These are phyloP conservation scores for Alternaria arbusti DNA, from an alignment of 2,329 filamentous ascomycete genomes.

Conservation along the genomic window DNA sequence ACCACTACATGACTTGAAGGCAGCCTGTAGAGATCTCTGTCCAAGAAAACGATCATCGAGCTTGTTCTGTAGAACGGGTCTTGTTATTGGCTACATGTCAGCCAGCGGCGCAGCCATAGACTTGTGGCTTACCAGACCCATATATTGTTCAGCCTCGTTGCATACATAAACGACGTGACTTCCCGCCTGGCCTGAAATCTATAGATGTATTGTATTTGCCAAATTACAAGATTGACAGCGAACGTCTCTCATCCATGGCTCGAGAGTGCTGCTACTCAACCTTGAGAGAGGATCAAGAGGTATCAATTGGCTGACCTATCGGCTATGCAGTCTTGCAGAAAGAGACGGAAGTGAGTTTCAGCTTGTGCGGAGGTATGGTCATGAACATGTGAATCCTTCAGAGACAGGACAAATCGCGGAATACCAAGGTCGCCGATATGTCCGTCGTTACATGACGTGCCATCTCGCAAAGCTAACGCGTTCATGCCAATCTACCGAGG, in stretches of 20 bases:
- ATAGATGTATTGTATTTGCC: background rate
- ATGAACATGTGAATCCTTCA: background rate
- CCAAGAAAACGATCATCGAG: background rate
- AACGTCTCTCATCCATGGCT: background rate
- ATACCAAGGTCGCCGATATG: background rate
- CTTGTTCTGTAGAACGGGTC: background rate
- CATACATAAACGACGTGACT: background rate
- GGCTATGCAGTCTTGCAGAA: background rate
- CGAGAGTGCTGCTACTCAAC: background rate
- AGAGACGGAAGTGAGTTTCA: background rate
- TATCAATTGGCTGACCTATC: background rate
- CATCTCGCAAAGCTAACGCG: background rate
- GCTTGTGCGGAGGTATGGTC: background rate
- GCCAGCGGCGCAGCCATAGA: background rate
- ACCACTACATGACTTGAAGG: background rate
- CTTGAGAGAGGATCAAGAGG: background rate
- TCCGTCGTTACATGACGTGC: background rate
- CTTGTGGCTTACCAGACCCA: background rate
- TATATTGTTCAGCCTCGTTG: background rate
- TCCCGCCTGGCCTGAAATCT: background rate
- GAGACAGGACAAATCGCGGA: background rate
- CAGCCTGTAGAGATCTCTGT: background rate
- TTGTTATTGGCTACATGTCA: background rate
- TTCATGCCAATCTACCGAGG: background rate
- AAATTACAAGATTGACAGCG: background rate